A percentile compares a stretch with the other conserved stretches of the same genome.
Evolutionary conservation across 768 basidiomycete genomes (phyloP).

Genomic region (Russula dissimulans): DNA sequence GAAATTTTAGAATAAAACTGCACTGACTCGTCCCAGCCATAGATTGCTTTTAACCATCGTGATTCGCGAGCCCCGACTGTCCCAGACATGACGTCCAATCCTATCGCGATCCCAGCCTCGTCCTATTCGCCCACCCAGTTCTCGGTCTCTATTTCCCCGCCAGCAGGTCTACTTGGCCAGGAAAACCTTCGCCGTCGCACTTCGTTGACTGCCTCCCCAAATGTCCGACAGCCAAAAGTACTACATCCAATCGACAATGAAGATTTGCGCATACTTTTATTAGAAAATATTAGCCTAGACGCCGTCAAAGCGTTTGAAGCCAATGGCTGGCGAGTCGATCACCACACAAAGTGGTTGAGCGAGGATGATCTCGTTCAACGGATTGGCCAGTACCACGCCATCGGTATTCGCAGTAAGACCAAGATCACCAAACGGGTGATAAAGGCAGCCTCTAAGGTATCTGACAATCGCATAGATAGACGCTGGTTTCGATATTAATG

Average conservation of each 20-base stretch:
- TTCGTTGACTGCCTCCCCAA: slow-evolving; percentile 18
- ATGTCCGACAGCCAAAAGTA: slow-evolving; percentile 51
- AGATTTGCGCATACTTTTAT: slow-evolving; percentile 68
- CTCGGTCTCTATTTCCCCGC: slow-evolving; percentile 48
- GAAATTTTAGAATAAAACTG: too few species aligned
- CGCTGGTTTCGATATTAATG: neutral
- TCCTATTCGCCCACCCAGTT: slow-evolving; percentile 26
- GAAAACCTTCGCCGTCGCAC: slow-evolving; percentile 23
- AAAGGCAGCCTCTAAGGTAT: slow-evolving; percentile 75
- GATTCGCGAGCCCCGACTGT: too few species aligned
- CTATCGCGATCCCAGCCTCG: slow-evolving; percentile 37
- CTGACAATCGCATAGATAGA: neutral
- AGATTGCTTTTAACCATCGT: too few species aligned
- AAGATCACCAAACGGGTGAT: slow-evolving; percentile 89
- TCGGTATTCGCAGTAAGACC: slow-evolving; percentile 97
- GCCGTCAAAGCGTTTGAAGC: slow-evolving; percentile 72
- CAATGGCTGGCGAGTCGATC: slow-evolving; percentile 90
- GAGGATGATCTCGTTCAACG: slow-evolving; percentile 88
- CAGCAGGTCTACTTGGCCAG: slow-evolving; percentile 31
- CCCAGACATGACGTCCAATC: slow-evolving; percentile 34
- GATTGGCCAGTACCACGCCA: slow-evolving; percentile 79
- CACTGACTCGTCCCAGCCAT: too few species aligned
- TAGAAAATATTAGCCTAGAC: slow-evolving; percentile 93
- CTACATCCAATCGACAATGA: slow-evolving; percentile 80
- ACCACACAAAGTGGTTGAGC: slow-evolving; percentile 72